Evolutionary conservation across 345 rosid genomes (phyloP), one percentile per base, ranked within the genome.

Genomic region (Eucalyptus rudis): DNA sequence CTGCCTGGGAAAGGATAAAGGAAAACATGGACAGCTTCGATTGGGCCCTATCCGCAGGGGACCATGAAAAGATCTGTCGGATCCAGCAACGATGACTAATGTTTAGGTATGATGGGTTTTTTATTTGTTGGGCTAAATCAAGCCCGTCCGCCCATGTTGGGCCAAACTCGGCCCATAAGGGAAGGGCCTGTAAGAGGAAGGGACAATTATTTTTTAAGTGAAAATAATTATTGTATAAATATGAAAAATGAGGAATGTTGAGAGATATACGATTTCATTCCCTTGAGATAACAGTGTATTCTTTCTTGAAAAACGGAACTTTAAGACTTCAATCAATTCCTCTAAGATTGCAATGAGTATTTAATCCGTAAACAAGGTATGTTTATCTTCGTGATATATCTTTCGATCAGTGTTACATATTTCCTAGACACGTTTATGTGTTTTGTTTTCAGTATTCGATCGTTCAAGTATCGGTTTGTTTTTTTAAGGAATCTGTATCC

Each of bases 371-470:
- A 19, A 52, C 4, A 52, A 52, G 0, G 58, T 52, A 52, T 52
- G 25, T 52, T 2, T 0, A 52, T 52, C 10, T 52, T 0, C 2
- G 0, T 7, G 2, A 52, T 20, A 7, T 52, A 20, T 1, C 4
- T 52, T 20, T 0, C 0, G 10, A 52, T 52, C 1, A 0, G 1
- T 20, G 2, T 52, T 52, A 52, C 5, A 52, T 52, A 1, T 52
- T 52, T 52, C 10, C 1, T 0, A 0, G 2, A 0, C 10, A 52
- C 2, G 0, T 19, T 52, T 52, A 0, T 8, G 1, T 0, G 0
- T 52, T 52, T 7, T 52, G 24, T 52, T 52, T 52, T 52, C 1
- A 0, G 4, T 52, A 52, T 52, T 52, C 0, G 2, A 52, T 52
- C 10, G 2, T 52, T 52, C 0, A 0, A 52, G 10, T 19, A 8